Evolutionary conservation across 306 rosid species (phyloP).

Genomic region (Corylus americana): DNA sequence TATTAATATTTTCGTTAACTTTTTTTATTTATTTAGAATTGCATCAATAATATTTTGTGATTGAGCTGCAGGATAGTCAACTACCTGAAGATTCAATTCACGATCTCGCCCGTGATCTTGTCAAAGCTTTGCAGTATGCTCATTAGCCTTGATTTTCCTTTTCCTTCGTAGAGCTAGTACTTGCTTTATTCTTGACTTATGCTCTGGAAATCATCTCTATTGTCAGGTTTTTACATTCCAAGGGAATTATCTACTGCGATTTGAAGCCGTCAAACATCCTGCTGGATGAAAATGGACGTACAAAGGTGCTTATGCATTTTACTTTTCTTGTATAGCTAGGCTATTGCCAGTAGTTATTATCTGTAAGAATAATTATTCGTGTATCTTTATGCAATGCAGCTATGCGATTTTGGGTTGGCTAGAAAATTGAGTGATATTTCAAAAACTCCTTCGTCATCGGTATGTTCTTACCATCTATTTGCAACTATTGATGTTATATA

Average conservation of each 20-base stretch:
- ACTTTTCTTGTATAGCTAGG: neutral
- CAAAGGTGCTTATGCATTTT: conserved; percentile 54
- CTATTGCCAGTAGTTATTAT: neutral
- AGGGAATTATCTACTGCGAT: conserved; percentile 89
- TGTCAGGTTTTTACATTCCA: conserved; percentile 84
- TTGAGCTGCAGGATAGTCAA: conserved; percentile 68
- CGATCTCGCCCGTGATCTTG: conserved; percentile 70
- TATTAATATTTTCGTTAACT: too few species aligned
- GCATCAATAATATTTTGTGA: conserved; percentile 18
- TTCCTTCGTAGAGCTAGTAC: conserved; percentile 7
- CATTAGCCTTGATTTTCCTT: conserved; percentile 17
- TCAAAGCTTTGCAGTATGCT: conserved; percentile 75
- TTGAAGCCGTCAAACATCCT: conserved; percentile 93
- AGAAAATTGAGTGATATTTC: conserved; percentile 85
- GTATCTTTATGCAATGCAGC: conserved; percentile 52
- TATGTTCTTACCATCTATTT: conserved; percentile 36
- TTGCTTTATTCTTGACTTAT: conserved; percentile 25
- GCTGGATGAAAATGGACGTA: conserved; percentile 85
- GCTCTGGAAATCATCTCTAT: conserved; percentile 19
- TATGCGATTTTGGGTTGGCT: conserved; percentile 96
- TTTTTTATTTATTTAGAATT: conserved; percentile 10
- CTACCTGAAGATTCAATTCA: conserved; percentile 94
- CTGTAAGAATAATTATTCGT: conserved; percentile 1
- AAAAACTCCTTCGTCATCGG: conserved; percentile 69
- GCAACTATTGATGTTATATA: conserved; percentile 9